These are phyloP conservation scores for Russula virescens DNA, from an alignment of 768 basidiomycete species.

Conservation along the genomic window DNA sequence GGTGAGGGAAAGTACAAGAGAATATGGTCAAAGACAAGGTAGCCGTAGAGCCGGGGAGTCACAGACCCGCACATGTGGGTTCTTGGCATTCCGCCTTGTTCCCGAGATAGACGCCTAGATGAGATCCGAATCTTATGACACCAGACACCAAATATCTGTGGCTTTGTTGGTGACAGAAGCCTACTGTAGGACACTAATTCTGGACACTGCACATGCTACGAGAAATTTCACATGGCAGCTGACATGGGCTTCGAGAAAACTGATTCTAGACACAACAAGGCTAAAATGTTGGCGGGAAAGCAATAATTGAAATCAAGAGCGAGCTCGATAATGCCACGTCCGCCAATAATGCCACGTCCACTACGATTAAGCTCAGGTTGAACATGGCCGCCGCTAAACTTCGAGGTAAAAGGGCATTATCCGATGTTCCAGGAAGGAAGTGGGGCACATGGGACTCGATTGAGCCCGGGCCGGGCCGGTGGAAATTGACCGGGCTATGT, in stretches of 20 bases:
- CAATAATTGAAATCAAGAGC: neutral
- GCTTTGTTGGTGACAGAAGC: neutral
- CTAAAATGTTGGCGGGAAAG: neutral
- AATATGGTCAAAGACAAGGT: neutral
- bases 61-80: neutral
- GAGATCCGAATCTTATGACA: slow-evolving; percentile 1
- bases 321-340: neutral
- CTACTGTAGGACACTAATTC: neutral
- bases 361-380: neutral
- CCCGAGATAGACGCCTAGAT: slow-evolving; percentile 9
- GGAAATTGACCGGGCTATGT: too few relatives aligned
- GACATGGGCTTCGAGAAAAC: neutral
- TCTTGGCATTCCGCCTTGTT: slow-evolving; percentile 1
- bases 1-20: neutral
- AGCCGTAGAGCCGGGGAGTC: neutral
- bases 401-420: too few relatives aligned
- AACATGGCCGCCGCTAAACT: neutral
- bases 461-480: too few relatives aligned
- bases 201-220: too few relatives aligned
- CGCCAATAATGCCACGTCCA: too few relatives aligned
- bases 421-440: too few relatives aligned
- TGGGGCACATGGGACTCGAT: too few relatives aligned
- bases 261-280: neutral
- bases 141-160: neutral
- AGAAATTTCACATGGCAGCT: neutral